These are phyloP conservation scores for Hibiscus syriacus DNA, from an alignment of 345 rosid species.

Conservation along the genomic window DNA sequence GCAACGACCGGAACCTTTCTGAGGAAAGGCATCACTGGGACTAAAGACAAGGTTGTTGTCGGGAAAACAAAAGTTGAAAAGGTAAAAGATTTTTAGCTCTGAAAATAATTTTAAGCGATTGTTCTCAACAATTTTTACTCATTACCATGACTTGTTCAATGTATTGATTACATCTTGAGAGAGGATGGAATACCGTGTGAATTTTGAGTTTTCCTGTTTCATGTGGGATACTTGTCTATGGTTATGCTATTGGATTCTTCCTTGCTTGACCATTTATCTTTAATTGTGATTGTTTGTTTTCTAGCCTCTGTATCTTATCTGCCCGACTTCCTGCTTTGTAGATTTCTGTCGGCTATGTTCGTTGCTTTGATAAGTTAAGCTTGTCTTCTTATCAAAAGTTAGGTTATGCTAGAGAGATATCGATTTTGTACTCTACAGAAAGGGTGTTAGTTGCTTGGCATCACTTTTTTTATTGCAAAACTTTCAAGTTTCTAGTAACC, in stretches of 20 bases:
- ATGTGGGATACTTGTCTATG: neutral
- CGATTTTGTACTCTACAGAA: neutral
- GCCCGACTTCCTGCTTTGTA: neutral
- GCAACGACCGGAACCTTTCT: slow-evolving; percentile 80
- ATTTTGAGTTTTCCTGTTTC: neutral
- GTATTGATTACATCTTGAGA: no score
- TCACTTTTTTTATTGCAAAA: neutral
- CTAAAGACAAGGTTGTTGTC: slow-evolving; percentile 80
- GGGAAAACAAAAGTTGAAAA: slow-evolving; percentile 92
- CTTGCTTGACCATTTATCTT: neutral
- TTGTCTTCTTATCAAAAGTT: neutral
- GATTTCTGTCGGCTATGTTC: neutral
- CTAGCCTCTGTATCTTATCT: neutral
- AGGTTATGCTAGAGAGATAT: neutral
- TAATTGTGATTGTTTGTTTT: neutral
- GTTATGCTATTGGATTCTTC: neutral
- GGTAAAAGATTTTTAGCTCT: slow-evolving; percentile 34
- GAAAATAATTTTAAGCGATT: no score
- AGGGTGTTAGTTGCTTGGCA: neutral
- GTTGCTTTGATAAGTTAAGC: neutral
- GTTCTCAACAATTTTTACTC: no score
- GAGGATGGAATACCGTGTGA: no score
- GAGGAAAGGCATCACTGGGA: slow-evolving; percentile 77
- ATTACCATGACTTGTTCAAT: no score
- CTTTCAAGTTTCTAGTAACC: neutral